Evolutionary conservation across 2,329 filamentous ascomycete species (phyloP), one percentile per base, ranked within the genome.

Genomic region (Tolypocladium album): DNA sequence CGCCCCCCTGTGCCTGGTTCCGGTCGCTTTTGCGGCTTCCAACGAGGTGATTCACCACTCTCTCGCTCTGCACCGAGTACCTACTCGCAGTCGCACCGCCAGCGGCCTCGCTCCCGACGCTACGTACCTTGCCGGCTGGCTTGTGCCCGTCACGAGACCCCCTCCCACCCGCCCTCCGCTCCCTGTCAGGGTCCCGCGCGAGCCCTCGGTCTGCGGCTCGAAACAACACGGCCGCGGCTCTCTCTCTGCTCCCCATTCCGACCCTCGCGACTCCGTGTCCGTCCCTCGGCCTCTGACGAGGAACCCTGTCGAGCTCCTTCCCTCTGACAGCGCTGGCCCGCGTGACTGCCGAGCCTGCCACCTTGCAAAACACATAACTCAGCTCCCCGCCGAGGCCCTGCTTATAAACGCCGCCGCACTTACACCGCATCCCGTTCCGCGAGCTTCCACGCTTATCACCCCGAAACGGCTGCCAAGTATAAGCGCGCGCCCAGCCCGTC

Each of bases 381-480:
- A 31, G 27, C 27, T 5, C 39, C 38, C n/a, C 56, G 6, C 22
- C 22, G 9, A 20, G 27, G 56, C 58, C 58, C 60, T 55, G 39
- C 24, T 36, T 60, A 57, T 63, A 64, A 56, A 59, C 56, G 57
- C 61, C 58, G 65, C 67, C 63, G 64, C 67, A 69, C 67, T 69
- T 69, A 68, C 67, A 68, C 65, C 62, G 60, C 63, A 62, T 64
- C 20, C 50, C 50, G 9, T 36, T 20, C 31, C 31, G 11, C 4
- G 31, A 31, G 17, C 50, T 31, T 36, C 50, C 40, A 9, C 40
- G 40, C 8, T 38, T 38, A 57, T 61, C 59, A 62, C 59, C 60
- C 57, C 60, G 27, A 57, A 47, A 42, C 40, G 43, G 31, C 58
- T 61, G 55, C 11, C 57, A 53, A 55, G 59, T 61, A 57, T 60